A percentile compares a stretch with the other conserved stretches of the same genome.
phyloP scores from a whole-genome alignment of 768 basidiomycete genomes.

The Stropharia rugosoannulata region DNA sequence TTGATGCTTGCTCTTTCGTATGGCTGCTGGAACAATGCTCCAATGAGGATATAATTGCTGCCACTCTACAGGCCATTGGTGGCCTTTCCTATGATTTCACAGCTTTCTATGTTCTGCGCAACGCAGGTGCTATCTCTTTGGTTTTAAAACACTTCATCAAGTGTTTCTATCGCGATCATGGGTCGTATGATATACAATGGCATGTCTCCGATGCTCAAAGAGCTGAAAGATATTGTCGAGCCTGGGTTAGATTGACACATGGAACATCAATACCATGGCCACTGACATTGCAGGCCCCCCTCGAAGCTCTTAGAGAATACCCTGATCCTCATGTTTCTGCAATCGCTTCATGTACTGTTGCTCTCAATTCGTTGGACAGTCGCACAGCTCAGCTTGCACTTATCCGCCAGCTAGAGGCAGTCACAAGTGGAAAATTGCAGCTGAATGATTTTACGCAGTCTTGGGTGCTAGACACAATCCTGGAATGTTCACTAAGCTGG shows the following conservation, averaged over 20 bases:
- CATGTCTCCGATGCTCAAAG: constrained; percentile 30
- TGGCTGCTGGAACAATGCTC: constrained; percentile 37
- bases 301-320: constrained; percentile 30
- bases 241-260: constrained; percentile 39
- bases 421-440: constrained; percentile 28
- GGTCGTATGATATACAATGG: constrained; percentile 34
- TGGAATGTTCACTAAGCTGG: constrained; percentile 36
- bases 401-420: constrained; percentile 29
- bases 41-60: constrained; percentile 29
- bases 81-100: constrained; percentile 37
- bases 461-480: constrained; percentile 39
- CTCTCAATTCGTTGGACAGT: constrained; percentile 33
- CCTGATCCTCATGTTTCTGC: constrained; percentile 29
- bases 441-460: constrained; percentile 30
- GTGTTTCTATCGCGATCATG: constrained; percentile 36
- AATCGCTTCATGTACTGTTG: constrained; percentile 35
- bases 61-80: constrained; percentile 35
- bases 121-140: constrained; percentile 29
- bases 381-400: constrained; percentile 34
- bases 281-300: constrained; percentile 29
- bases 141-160: constrained; percentile 33
- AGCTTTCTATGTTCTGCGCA: constrained; percentile 34
- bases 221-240: constrained; percentile 37
- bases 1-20: constrained; percentile 35
- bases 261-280: constrained; percentile 36